Evolutionary conservation across 768 basidiomycete species (phyloP).

Genomic region (Baorangia bicolor): DNA sequence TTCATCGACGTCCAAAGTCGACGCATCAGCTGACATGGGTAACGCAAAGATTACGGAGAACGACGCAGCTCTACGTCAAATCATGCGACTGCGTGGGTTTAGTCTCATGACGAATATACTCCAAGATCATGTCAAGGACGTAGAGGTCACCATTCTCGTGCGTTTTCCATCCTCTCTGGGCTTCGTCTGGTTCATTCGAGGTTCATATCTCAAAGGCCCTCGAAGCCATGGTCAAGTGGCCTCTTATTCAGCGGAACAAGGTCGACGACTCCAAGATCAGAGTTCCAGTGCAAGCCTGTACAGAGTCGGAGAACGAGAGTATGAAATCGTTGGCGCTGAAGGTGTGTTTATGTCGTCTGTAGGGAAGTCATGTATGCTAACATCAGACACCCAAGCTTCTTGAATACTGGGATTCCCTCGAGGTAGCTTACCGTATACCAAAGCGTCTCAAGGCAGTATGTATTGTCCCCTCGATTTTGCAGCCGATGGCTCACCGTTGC

Average conservation of each 20-base stretch:
- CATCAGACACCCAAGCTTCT: slow-evolving; percentile 51
- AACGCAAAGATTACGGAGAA: slow-evolving; percentile 77
- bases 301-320: slow-evolving; percentile 53
- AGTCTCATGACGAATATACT: slow-evolving; percentile 89
- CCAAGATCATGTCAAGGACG: slow-evolving; percentile 69
- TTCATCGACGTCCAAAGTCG: background rate
- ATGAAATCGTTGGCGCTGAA: slow-evolving; percentile 60
- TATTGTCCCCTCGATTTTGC: background rate
- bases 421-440: slow-evolving; percentile 83
- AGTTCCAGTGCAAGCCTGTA: slow-evolving; percentile 55
- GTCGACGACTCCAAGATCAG: slow-evolving; percentile 81
- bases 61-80: slow-evolving; percentile 68
- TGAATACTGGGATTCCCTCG: slow-evolving; percentile 75
- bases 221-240: slow-evolving; percentile 74
- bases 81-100: slow-evolving; percentile 92
- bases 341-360: slow-evolving; percentile 39
- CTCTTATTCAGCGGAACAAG: slow-evolving; percentile 83
- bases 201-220: slow-evolving; percentile 44
- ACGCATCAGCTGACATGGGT: background rate
- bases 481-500: background rate
- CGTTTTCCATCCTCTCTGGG: slow-evolving; percentile 26
- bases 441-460: slow-evolving; percentile 54
- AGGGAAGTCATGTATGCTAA: background rate
- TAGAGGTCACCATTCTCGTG: slow-evolving; percentile 70
- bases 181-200: background rate